Base-by-base conservation (phyloP, 2,329 filamentous ascomycete genomes). In the Botrytis tulipae region DNA sequence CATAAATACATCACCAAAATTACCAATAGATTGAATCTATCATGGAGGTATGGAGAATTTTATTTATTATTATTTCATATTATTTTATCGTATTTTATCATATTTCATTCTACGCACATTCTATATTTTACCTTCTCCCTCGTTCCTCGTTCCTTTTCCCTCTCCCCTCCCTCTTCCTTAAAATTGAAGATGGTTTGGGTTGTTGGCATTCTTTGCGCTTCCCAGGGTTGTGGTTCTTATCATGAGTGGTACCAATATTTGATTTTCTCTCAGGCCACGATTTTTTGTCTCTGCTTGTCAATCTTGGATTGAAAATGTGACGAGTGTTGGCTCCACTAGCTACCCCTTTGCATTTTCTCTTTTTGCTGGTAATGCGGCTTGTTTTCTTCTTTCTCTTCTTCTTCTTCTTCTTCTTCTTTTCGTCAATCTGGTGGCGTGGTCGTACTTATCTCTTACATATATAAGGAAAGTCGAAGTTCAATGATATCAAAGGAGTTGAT, bases 11-110 rank as follows among this genome's bases (percentile, higher is more conserved):
- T 22, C 46, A 48, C 20, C 25, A 22, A 44, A 29, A 20, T 42
- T 51, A 32, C 29, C 60, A 22, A 12, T 25, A 42, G 22, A n/a
- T 40, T 4, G 2, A 37, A 57, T 61, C 29, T 32, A 70, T 67
- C 65, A 77, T 77, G 76, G 76, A 77, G 76, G 76, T 77, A 77
- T 73, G 76, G 60, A 46, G 25, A 68, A 40, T 29, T 29, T 54
- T 54, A 29, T 5, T 51, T 51, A 6, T 42, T 42, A 42, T 42
- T 42, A 14, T 40, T 40, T 40, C 12, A 40, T 40, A 40, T 14
- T 14, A 40, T 14, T 40, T 40, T 4, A 32, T 32, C 32, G 32
- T 32, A 4, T 32, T 32, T 32, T 32, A 32, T 32, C 32, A 4
- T 32, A 32, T 32, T 32, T 29, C 42, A 29, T 54, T 44, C 32